Evolutionary conservation across 2,329 filamentous ascomycete genomes (phyloP), one percentile per base, ranked within the genome.

Genomic region (Lecanosticta acicola): DNA sequence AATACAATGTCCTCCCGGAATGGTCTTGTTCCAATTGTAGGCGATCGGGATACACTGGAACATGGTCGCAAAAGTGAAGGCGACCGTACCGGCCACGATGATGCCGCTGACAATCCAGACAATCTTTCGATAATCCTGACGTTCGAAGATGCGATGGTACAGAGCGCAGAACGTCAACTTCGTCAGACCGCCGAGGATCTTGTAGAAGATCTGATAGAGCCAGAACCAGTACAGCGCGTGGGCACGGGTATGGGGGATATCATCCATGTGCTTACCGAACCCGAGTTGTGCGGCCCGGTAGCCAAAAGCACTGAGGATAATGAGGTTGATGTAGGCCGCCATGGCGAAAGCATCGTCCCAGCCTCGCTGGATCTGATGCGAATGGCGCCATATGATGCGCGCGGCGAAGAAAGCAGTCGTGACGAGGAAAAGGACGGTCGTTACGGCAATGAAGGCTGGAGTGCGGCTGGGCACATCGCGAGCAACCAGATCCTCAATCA

Each of bases 191-290:
- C 53, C 57, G 14, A 59, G 43, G 10, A 59, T 39, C 40, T 59
- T 59, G 43, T 59, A 60, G 37, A 50, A 56, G 24, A 59, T 57
- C 51, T 58, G 56, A 24, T 59, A 60, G 21, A 60, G 48, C 24
- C 58, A 60, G 52, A 59, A 59, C 32, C 51, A 59, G 34, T 48
- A 46, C 51, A 59, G 47, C 4, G 58, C 53, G 2, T 35, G 18
- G 2, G 40, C 14, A 21, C 53, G 51, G 14, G 54, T 56, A 3
- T 45, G 32, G 16, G 43, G 32, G 13, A 57, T 54, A 34, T 51
- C 39, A 5, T 18, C 14, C 17, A 37, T 33, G 37, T 58, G 58
- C 43, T 59, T 59, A 18, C 56, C 58, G 36, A 60, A 59, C 7
- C 56, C 56, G 34, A 55, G 54, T 39, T 58, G 49, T 0, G 53